phyloP scores from a whole-genome alignment of 139 green algal species.

The Chlorella sp. region DNA sequence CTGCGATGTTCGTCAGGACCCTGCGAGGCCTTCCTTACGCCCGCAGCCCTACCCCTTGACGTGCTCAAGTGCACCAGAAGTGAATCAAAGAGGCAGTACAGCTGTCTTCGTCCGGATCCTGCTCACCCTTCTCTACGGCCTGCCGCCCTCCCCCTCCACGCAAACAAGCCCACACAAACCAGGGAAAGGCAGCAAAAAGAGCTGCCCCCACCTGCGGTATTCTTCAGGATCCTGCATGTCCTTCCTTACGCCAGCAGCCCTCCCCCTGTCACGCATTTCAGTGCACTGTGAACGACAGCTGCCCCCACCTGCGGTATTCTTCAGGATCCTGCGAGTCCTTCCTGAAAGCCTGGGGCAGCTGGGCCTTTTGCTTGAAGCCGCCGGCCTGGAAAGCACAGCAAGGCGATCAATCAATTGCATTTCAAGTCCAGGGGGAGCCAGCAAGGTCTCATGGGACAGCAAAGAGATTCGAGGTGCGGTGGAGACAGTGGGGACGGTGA shows the following conservation, averaged over 20 bases:
- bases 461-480: no score
- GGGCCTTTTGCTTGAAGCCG: not conserved
- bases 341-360: constrained; percentile 26
- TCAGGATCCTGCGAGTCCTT: constrained; percentile 25
- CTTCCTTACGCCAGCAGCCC: not conserved
- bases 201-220: no score
- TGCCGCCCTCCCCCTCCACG: no score
- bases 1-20: no score
- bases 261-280: not conserved
- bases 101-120: no score
- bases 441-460: no score
- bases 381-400: not conserved
- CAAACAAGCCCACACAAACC: no score
- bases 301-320: constrained; percentile 23
- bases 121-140: no score
- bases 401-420: no score
- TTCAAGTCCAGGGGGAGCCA: not conserved
- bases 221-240: not conserved
- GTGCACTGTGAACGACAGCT: not conserved
- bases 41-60: not conserved
- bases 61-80: not conserved
- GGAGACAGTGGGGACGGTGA: no score
- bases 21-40: not conserved
- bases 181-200: no score
- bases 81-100: no score